These are phyloP conservation scores for Martensiomyces pterosporus DNA, from an alignment of 192 early-diverging fungal genomes.

Conservation along the genomic window DNA sequence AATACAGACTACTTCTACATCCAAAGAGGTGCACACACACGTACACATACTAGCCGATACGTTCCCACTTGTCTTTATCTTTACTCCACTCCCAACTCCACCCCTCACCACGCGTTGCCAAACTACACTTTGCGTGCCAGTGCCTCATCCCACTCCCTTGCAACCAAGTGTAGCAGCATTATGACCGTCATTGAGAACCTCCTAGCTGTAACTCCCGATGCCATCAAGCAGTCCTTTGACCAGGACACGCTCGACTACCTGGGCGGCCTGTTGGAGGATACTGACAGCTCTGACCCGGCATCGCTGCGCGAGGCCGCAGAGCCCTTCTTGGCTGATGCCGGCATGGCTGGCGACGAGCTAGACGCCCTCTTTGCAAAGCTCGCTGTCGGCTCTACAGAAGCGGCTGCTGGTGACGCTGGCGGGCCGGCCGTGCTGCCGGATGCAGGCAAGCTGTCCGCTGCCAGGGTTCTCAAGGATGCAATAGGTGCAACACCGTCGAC, in stretches of 20 bases:
- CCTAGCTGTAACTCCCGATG: conserved; percentile 22
- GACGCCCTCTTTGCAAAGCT: conserved; percentile 49
- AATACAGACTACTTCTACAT: too few relatives aligned
- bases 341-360: conserved; percentile 52
- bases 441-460: too few relatives aligned
- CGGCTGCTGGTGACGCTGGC: background rate
- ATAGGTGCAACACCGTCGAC: too few relatives aligned
- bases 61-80: too few relatives aligned
- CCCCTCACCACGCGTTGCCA: too few relatives aligned
- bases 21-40: too few relatives aligned
- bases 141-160: too few relatives aligned
- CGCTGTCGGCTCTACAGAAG: conserved; percentile 10
- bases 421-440: conserved; percentile 13
- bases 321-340: conserved; percentile 62
- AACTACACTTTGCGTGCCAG: too few relatives aligned
- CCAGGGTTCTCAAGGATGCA: too few relatives aligned
- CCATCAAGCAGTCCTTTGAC: conserved; percentile 36
- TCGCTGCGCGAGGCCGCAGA: conserved; percentile 59
- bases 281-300: conserved; percentile 25
- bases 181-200: conserved; percentile 13
- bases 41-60: too few relatives aligned
- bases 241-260: conserved; percentile 53
- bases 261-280: conserved; percentile 35
- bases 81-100: too few relatives aligned
- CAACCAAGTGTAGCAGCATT: too few relatives aligned